Percentiles rank a stretch among this genome's conserved stretches.
Evolutionary conservation across 345 rosid genomes (phyloP).

Genomic region (Populus ilicifolia): DNA sequence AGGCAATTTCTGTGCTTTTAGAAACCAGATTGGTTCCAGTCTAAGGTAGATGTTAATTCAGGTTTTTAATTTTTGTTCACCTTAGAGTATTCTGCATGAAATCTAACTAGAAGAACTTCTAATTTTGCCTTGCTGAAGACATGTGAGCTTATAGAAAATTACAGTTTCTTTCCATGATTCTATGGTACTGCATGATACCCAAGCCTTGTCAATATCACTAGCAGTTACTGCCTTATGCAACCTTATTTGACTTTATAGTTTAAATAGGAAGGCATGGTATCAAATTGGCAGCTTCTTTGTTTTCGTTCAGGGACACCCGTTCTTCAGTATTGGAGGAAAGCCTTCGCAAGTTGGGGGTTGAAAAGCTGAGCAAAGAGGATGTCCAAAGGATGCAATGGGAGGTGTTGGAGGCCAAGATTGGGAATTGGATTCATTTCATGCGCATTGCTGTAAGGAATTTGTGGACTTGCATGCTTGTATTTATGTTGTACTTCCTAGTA

Average conservation of each 20-base stretch:
- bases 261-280: not conserved
- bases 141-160: not conserved
- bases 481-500: slow-evolving; percentile 3
- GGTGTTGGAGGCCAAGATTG: slow-evolving; percentile 94
- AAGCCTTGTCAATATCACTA: not conserved
- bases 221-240: not conserved
- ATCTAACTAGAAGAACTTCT: not conserved
- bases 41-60: not conserved
- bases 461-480: not conserved
- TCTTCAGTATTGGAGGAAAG: slow-evolving; percentile 81
- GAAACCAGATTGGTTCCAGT: not conserved
- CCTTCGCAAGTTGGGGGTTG: slow-evolving; percentile 85
- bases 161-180: not conserved
- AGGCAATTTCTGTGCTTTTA: not conserved
- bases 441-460: slow-evolving; percentile 82
- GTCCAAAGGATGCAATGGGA: slow-evolving; percentile 99
- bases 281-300: slow-evolving; percentile 3
- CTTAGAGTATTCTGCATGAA: not conserved
- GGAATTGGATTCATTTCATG: slow-evolving; percentile 98
- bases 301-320: slow-evolving; percentile 68
- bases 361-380: slow-evolving; percentile 93
- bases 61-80: not conserved
- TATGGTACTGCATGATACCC: not conserved
- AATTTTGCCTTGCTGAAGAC: not conserved
- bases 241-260: not conserved